These are phyloP conservation scores for Ceratocystis colombiana DNA, from an alignment of 2,329 filamentous ascomycete species.

Conservation along the genomic window DNA sequence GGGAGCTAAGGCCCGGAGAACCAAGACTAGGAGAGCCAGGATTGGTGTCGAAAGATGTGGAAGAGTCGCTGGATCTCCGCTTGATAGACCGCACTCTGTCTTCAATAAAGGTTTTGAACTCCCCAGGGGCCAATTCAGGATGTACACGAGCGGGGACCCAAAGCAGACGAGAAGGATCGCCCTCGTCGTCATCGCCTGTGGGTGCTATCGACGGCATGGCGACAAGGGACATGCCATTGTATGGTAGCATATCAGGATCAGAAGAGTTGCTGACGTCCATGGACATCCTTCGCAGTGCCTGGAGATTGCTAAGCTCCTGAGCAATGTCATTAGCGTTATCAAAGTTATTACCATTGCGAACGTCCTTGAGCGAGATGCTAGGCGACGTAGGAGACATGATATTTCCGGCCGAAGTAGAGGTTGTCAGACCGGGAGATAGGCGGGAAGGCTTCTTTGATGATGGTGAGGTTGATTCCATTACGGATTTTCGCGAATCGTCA, in stretches of 20 bases:
- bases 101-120: slow-evolving; percentile 94
- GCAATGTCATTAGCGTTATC: slow-evolving; percentile 81
- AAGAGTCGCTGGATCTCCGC: slow-evolving; percentile 65
- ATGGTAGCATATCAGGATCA: slow-evolving; percentile 67
- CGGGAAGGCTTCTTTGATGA: slow-evolving; percentile 36
- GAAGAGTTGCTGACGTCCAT: slow-evolving; percentile 75
- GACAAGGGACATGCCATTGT: slow-evolving; percentile 52
- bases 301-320: slow-evolving; percentile 83
- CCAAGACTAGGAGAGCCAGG: slow-evolving; percentile 31
- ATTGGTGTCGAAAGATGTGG: slow-evolving; percentile 46
- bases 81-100: slow-evolving; percentile 85
- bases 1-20: slow-evolving; percentile 30
- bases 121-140: slow-evolving; percentile 85
- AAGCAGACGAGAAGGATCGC: slow-evolving; percentile 77
- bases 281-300: slow-evolving; percentile 82
- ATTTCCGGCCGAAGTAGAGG: slow-evolving; percentile 19
- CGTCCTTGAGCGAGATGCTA: slow-evolving; percentile 44
- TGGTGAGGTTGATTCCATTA: slow-evolving; percentile 39
- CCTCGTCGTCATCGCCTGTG: slow-evolving; percentile 64
- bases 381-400: slow-evolving; percentile 41
- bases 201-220: slow-evolving; percentile 65
- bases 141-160: slow-evolving; percentile 95
- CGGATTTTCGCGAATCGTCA: slow-evolving; percentile 35
- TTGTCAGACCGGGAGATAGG: slow-evolving; percentile 34
- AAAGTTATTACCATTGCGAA: slow-evolving; percentile 60